Percentiles rank a stretch among this genome's conserved stretches.
Evolutionary conservation across 306 rosid species (phyloP).

Genomic region (Luffa aegyptiaca): DNA sequence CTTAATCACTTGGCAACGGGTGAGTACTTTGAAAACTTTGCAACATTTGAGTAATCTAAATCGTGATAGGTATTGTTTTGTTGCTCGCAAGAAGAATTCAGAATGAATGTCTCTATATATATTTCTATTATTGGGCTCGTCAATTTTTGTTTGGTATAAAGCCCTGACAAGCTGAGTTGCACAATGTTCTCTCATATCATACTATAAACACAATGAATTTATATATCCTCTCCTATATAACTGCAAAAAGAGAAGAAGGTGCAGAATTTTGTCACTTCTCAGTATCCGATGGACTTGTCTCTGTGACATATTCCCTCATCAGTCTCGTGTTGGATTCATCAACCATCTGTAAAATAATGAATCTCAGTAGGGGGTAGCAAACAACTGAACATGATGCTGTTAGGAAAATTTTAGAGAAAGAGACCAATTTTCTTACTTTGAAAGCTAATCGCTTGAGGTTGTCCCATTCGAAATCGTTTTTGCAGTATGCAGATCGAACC

Average conservation of each 20-base stretch:
- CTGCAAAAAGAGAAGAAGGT: not conserved
- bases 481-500: slow-evolving; percentile 87
- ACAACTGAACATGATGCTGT: not conserved
- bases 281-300: slow-evolving; percentile 32
- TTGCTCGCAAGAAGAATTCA: not conserved
- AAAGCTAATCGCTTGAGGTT: slow-evolving; percentile 51
- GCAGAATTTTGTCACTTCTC: slow-evolving; percentile 28
- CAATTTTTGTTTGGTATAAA: not conserved
- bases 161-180: not conserved
- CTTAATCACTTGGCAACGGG: not conserved
- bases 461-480: slow-evolving; percentile 88
- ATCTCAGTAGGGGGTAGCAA: not conserved
- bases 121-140: not conserved
- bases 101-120: not conserved
- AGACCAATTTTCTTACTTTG: slow-evolving; percentile 34
- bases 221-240: not conserved
- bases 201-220: not conserved
- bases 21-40: not conserved
- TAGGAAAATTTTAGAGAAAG: not conserved
- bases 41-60: not conserved
- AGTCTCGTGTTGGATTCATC: slow-evolving; percentile 62
- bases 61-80: not conserved
- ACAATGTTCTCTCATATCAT: not conserved
- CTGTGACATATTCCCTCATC: slow-evolving; percentile 67
- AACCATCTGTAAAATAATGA: slow-evolving; percentile 49